These are phyloP conservation scores for Adiantum capillusveneris DNA, from an alignment of 75 land plant genomes.

Conservation along the genomic window DNA sequence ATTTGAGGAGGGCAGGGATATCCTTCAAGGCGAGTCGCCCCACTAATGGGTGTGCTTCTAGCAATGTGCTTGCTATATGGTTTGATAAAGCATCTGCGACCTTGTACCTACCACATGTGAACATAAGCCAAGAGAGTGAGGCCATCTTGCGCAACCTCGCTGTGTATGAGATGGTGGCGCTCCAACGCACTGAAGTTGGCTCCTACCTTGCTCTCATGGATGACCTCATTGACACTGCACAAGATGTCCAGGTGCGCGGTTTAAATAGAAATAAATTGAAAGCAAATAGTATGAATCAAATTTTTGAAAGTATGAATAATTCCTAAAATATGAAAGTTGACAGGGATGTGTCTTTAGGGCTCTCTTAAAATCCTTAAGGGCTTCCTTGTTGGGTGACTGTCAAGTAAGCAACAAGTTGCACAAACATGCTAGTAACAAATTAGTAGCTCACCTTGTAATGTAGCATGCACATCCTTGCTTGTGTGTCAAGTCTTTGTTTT, in stretches of 20 bases:
- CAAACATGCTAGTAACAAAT: too few species aligned
- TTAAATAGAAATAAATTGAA: too few species aligned
- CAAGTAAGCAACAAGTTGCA: too few species aligned
- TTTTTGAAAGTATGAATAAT: too few species aligned
- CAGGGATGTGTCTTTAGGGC: too few species aligned
- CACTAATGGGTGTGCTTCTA: not conserved
- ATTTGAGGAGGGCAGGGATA: not conserved
- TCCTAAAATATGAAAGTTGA: too few species aligned
- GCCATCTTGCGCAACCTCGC: not conserved
- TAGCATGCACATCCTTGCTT: too few species aligned
- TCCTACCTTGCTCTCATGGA: constrained; percentile 2
- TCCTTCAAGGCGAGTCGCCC: not conserved
- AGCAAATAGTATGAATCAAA: too few species aligned
- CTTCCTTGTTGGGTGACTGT: too few species aligned
- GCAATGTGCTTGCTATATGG: not conserved
- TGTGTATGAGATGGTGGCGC: constrained; percentile 1
- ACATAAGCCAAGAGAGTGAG: not conserved
- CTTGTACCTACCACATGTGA: not conserved
- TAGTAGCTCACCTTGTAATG: too few species aligned
- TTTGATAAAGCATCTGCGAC: not conserved
- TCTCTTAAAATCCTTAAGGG: too few species aligned
- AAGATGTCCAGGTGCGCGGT: not conserved
- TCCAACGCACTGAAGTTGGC: not conserved
- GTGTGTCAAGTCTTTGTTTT: too few species aligned
- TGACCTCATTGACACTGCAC: constrained; percentile 4